A percentile compares a stretch with the other conserved stretches of the same genome.
These are phyloP conservation scores for Sporothrix euskadiensis DNA, from an alignment of 2,329 filamentous ascomycete genomes.

Conservation along the genomic window DNA sequence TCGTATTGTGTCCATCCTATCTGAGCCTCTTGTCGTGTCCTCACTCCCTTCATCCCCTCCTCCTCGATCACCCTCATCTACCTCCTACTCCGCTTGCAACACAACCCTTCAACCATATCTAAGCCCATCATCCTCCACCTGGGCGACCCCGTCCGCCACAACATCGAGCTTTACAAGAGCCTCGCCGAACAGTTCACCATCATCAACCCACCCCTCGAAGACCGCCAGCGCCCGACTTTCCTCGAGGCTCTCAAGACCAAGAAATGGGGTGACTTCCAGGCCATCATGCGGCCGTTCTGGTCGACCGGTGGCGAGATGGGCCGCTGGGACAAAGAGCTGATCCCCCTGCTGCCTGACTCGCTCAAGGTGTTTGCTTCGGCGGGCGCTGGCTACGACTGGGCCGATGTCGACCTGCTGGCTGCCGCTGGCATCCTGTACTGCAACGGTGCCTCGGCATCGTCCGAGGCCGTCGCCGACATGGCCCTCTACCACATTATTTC, in stretches of 20 bases:
- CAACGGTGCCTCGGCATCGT: conserved; percentile 69
- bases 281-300: conserved; percentile 38
- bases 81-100: background rate
- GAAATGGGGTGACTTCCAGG: conserved; percentile 58
- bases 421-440: conserved; percentile 67
- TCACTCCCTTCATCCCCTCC: background rate
- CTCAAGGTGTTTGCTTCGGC: conserved; percentile 65
- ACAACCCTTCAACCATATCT: conserved; percentile 4
- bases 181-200: conserved; percentile 51
- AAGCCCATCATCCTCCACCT: conserved; percentile 63
- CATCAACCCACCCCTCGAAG: conserved; percentile 46
- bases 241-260: conserved; percentile 51
- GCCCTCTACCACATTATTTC: conserved; percentile 68
- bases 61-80: background rate
- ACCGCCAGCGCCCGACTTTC: conserved; percentile 54
- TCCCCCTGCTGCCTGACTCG: conserved; percentile 53
- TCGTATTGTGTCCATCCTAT: background rate
- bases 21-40: background rate
- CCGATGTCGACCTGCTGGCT: conserved; percentile 61
- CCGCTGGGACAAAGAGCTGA: conserved; percentile 35
- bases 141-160: conserved; percentile 63
- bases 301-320: conserved; percentile 35
- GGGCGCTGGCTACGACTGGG: conserved; percentile 68
- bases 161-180: conserved; percentile 48
- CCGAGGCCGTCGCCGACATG: conserved; percentile 72